These are phyloP conservation scores for Allium cepa DNA, from an alignment of 106 monocot genomes.

Conservation along the genomic window DNA sequence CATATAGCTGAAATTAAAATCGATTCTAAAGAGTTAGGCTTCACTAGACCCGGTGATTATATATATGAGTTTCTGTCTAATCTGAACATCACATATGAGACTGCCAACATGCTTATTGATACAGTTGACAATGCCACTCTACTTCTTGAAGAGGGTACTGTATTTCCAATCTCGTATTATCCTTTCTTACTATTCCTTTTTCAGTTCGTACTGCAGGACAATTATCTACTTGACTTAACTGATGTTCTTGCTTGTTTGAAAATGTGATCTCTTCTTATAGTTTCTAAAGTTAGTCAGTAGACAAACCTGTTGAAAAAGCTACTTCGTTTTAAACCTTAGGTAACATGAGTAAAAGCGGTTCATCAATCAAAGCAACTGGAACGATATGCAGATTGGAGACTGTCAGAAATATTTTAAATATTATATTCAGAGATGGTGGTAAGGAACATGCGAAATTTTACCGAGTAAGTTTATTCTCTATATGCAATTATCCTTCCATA, in stretches of 20 bases:
- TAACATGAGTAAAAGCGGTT: constrained; percentile 17
- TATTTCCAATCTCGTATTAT: not conserved
- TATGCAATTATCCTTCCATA: not conserved
- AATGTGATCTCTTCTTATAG: not conserved
- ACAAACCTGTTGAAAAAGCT: too few species aligned
- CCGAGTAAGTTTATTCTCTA: constrained; percentile 39
- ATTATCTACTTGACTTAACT: too few species aligned
- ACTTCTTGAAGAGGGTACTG: constrained; percentile 85
- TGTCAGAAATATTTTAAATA: constrained; percentile 73
- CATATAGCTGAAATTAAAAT: constrained; percentile 65
- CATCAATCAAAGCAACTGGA: constrained; percentile 33
- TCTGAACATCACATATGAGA: constrained; percentile 77
- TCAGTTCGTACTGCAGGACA: too few species aligned
- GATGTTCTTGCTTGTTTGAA: not conserved
- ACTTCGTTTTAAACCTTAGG: constrained; percentile 18
- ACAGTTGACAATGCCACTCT: constrained; percentile 83
- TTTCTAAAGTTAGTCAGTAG: too few species aligned
- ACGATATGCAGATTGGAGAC: constrained; percentile 67
- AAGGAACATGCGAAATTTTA: constrained; percentile 73
- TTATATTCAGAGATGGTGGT: constrained; percentile 80
- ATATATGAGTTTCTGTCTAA: constrained; percentile 92
- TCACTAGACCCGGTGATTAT: constrained; percentile 76
- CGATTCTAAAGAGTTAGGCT: constrained; percentile 74
- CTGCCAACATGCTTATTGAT: constrained; percentile 72
- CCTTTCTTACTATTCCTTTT: not conserved